Evolutionary conservation across 495 filamentous ascomycete species (phyloP).

Genomic region (Xylaria scruposa): DNA sequence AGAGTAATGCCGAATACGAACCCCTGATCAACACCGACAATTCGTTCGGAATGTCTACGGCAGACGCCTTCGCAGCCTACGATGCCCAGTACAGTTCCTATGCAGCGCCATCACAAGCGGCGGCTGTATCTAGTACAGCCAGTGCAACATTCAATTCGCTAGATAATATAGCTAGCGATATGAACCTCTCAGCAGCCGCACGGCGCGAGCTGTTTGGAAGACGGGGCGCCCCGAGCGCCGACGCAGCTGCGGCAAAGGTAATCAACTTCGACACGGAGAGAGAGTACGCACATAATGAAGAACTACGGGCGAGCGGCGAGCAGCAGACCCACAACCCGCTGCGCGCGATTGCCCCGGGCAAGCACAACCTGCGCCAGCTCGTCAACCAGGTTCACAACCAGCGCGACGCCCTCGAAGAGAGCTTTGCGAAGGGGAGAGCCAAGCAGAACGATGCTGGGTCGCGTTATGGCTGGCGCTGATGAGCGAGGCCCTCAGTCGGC

Average conservation of each 20-base stretch:
- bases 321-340: constrained; percentile 79
- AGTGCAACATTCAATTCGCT: constrained; percentile 52
- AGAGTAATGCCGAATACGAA: constrained; percentile 45
- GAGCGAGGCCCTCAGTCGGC: background rate
- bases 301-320: constrained; percentile 70
- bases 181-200: constrained; percentile 75
- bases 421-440: constrained; percentile 75
- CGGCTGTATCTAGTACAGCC: constrained; percentile 30
- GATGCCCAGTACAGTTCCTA: constrained; percentile 40
- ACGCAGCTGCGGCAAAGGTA: constrained; percentile 53
- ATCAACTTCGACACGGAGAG: constrained; percentile 83
- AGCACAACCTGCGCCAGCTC: constrained; percentile 86
- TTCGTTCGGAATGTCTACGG: constrained; percentile 23
- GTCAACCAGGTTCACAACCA: constrained; percentile 81
- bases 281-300: constrained; percentile 85
- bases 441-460: constrained; percentile 80
- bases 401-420: constrained; percentile 85
- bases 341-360: constrained; percentile 79
- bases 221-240: constrained; percentile 38
- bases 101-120: constrained; percentile 31
- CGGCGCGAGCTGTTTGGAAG: constrained; percentile 86
- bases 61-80: constrained; percentile 46
- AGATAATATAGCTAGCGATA: constrained; percentile 68
- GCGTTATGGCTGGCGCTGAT: constrained; percentile 79
- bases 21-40: constrained; percentile 44